Base-by-base conservation (phyloP, 805 yeast species). In the Maudiozyma barnettii region DNA sequence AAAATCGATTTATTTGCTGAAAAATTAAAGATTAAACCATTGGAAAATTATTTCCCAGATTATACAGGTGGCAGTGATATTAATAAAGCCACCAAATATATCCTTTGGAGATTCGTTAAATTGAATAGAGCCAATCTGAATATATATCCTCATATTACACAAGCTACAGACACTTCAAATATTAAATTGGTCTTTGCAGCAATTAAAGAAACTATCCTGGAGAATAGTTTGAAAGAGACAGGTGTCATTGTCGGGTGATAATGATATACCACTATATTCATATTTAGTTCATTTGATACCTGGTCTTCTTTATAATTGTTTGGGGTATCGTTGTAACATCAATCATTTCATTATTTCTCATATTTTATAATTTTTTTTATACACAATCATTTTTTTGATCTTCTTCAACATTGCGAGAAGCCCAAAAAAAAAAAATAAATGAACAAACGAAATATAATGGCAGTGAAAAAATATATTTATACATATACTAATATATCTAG, bases 111-210 rank as follows among this genome's bases (percentile, higher is more conserved):
- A 60, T 89, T 89, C 62, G 81, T 86, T 37, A 88, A 84, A 63
- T 78, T 86, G 43, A 90, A 89, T 62, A 74, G 95, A 54, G 81
- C 93, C 1, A 87, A 88, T 19, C 70, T 88, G 52, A 84, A 82
- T 50, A 77, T 90, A 31, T 85, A 84, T 58, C 96, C 96, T 12
- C 95, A 89, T 64, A 84, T 89, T 21, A 89, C 97, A 3, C 96
- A 89, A 65, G 96, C 96, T 0, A 89, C 96, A 0, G 96, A 89
- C 63, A 89, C 96, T 6, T 80, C 87, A 26, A 89, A 89, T 65
- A 88, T 90, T 51, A 80, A 84, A 59, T 69, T 88, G 57, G 96
- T 89, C 5, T 82, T 85, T 67, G 89, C 88, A 12, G 90, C 91
- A 7, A 86, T 85, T 36, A 81, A 80, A 57, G 93, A 85, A 60